Evolutionary conservation across 345 rosid genomes (phyloP).

Genomic region (Pistacia integerrima): DNA sequence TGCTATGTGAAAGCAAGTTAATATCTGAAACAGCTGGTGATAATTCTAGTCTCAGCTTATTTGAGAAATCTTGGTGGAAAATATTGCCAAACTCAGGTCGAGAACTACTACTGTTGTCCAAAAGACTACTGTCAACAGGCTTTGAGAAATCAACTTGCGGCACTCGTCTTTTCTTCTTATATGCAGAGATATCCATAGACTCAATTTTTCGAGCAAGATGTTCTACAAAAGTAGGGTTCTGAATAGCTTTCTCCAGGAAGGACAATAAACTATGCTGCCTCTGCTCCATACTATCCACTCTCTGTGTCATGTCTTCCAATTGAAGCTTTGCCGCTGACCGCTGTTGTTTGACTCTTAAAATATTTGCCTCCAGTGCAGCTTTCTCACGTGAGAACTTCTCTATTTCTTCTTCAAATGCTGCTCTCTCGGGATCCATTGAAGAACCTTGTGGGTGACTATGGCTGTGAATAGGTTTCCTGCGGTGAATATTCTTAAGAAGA

Average conservation of each 20-base stretch:
- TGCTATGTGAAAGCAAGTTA: constrained; percentile 75
- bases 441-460: constrained; percentile 71
- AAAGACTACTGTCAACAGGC: constrained; percentile 57
- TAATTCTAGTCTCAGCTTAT: constrained; percentile 74
- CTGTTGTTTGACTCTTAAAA: constrained; percentile 55
- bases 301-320: constrained; percentile 55
- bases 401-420: constrained; percentile 64
- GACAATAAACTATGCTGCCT: constrained; percentile 65
- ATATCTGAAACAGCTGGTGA: constrained; percentile 83
- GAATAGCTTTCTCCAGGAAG: constrained; percentile 59
- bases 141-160: constrained; percentile 67
- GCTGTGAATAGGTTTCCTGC: constrained; percentile 92
- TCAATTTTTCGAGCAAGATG: constrained; percentile 63
- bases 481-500: constrained; percentile 85
- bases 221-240: constrained; percentile 59
- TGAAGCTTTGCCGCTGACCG: constrained; percentile 59
- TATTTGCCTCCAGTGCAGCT: constrained; percentile 62
- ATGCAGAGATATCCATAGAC: constrained; percentile 65
- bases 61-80: constrained; percentile 74
- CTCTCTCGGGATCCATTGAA: constrained; percentile 65
- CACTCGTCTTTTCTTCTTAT: constrained; percentile 75
- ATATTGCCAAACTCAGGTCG: constrained; percentile 64
- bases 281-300: constrained; percentile 56
- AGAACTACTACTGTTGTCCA: constrained; percentile 62
- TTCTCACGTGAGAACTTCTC: constrained; percentile 74